Percentiles rank a stretch among this genome's conserved stretches.
Evolutionary conservation across 1,284 basidiomycete species (phyloP).

Genomic region (Boletus semigastroideus): DNA sequence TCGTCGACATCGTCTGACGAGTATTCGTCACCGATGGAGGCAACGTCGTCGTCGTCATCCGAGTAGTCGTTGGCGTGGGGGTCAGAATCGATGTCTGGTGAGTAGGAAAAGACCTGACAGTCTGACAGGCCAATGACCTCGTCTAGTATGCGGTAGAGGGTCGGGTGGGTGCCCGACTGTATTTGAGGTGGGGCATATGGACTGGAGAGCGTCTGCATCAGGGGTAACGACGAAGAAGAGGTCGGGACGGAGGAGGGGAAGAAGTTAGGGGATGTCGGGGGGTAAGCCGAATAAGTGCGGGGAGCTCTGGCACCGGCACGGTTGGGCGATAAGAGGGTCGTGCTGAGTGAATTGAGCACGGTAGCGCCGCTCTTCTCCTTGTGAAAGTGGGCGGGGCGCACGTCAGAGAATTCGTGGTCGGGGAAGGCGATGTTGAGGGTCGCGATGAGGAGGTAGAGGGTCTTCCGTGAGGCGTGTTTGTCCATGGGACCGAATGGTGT

Average conservation of each 20-base stretch:
- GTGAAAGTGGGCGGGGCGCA: slow-evolving; percentile 89
- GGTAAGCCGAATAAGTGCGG: slow-evolving; percentile 79
- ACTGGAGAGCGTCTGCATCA: slow-evolving; percentile 53
- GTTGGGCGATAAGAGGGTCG: slow-evolving; percentile 70
- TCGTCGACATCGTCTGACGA: slow-evolving; percentile 57
- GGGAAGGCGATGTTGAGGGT: slow-evolving; percentile 97
- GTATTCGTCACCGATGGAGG: slow-evolving; percentile 58
- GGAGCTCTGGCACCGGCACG: slow-evolving; percentile 64
- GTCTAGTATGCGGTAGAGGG: slow-evolving; percentile 85
- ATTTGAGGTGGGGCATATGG: slow-evolving; percentile 68
- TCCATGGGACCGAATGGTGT: slow-evolving; percentile 79
- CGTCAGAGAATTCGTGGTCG: slow-evolving; percentile 95
- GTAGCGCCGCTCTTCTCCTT: slow-evolving; percentile 76
- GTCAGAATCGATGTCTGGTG: slow-evolving; percentile 92
- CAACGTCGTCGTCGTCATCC: slow-evolving; percentile 72
- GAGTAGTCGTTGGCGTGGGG: slow-evolving; percentile 86
- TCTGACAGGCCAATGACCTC: slow-evolving; percentile 88
- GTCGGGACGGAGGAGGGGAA: slow-evolving; percentile 73
- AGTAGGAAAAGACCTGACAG: slow-evolving; percentile 95
- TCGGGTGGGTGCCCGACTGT: slow-evolving; percentile 72
- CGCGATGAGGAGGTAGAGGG: slow-evolving; percentile 91
- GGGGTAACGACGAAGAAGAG: slow-evolving; percentile 57
- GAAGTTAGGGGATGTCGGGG: slow-evolving; percentile 67
- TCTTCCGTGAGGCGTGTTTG: slow-evolving; percentile 79
- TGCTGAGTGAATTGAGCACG: slow-evolving; percentile 80